A percentile compares a stretch with the other conserved stretches of the same genome.
These are phyloP conservation scores for Haplosporangium sp. DNA, from an alignment of 371 early-diverging fungal genomes.

Conservation along the genomic window DNA sequence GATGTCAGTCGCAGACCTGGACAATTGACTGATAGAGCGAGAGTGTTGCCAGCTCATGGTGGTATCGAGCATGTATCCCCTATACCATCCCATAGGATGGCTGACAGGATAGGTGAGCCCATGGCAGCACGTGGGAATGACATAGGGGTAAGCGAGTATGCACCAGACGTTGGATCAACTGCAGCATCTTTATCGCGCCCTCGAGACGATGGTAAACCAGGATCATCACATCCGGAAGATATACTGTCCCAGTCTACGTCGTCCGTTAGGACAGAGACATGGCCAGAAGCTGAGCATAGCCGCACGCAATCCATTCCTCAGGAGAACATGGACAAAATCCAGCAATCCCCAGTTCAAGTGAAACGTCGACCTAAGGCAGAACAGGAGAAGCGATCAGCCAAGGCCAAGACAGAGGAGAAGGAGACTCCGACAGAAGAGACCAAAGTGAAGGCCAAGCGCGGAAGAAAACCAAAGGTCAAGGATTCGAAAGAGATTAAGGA, in stretches of 20 bases:
- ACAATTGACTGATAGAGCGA: constrained; percentile 36
- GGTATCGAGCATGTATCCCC: constrained; percentile 3
- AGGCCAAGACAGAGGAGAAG: constrained; percentile 27
- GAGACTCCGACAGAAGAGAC: constrained; percentile 18
- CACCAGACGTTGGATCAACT: background rate
- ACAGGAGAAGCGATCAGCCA: constrained; percentile 22
- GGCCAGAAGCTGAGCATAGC: constrained; percentile 3
- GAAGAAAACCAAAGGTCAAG: constrained; percentile 42
- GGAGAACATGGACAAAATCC: constrained; percentile 7
- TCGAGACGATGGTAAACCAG: constrained; percentile 8
- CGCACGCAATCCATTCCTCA: background rate
- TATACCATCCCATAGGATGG: background rate
- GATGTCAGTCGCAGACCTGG: constrained; percentile 18
- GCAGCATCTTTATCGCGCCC: background rate
- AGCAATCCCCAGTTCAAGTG: constrained; percentile 11
- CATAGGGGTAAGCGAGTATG: background rate
- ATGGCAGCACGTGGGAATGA: background rate
- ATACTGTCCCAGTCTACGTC: constrained; percentile 7
- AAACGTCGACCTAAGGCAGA: constrained; percentile 43
- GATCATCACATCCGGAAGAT: constrained; percentile 4
- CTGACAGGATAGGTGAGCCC: background rate
- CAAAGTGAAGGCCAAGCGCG: constrained; percentile 43
- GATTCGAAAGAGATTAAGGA: too few relatives aligned
- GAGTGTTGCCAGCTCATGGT: constrained; percentile 23
- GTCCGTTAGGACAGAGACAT: constrained; percentile 14